Percentiles rank a stretch among this genome's conserved stretches.
Conservation (phyloP, 139 green algal species). For the Monoraphidium neglectum region DNA sequence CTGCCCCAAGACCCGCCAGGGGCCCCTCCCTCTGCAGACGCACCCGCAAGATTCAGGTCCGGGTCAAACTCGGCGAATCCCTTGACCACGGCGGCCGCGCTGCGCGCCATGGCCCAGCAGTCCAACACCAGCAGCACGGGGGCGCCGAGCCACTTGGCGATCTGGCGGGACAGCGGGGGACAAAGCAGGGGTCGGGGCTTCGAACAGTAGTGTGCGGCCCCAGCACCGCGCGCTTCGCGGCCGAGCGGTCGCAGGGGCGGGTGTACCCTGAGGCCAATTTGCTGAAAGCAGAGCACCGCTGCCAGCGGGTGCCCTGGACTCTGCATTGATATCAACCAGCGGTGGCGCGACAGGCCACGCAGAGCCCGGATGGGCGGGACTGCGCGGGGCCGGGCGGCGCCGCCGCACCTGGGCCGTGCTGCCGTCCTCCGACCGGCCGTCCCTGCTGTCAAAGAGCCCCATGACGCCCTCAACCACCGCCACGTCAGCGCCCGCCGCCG, state of each 20-base stretch:
- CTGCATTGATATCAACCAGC: too few species aligned
- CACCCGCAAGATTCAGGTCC: background rate
- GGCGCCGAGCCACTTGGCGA: constrained; percentile 27
- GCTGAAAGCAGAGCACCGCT: too few species aligned
- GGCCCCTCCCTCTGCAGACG: too few species aligned
- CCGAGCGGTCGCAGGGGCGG: too few species aligned
- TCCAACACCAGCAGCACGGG: constrained; percentile 29
- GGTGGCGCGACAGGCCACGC: too few species aligned
- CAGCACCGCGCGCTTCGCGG: background rate
- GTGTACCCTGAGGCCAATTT: too few species aligned
- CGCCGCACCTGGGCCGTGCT: constrained; percentile 31
- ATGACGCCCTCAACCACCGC: constrained; percentile 82
- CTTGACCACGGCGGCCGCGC: constrained; percentile 12
- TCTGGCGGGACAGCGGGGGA: constrained; percentile 8
- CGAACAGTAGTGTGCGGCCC: background rate
- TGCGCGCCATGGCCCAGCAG: constrained; percentile 23
- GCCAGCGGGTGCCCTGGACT: too few species aligned
- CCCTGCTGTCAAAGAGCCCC: constrained; percentile 72
- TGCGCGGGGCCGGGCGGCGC: too few species aligned
- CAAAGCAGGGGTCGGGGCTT: background rate
- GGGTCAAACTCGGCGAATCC: constrained; percentile 27
- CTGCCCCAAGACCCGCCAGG: too few species aligned
- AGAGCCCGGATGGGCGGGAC: too few species aligned
- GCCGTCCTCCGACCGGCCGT: constrained; percentile 57
- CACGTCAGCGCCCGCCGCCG: constrained; percentile 64